phyloP scores from a whole-genome alignment of 371 early-diverging fungal genomes.

The Mycotypha africana region DNA sequence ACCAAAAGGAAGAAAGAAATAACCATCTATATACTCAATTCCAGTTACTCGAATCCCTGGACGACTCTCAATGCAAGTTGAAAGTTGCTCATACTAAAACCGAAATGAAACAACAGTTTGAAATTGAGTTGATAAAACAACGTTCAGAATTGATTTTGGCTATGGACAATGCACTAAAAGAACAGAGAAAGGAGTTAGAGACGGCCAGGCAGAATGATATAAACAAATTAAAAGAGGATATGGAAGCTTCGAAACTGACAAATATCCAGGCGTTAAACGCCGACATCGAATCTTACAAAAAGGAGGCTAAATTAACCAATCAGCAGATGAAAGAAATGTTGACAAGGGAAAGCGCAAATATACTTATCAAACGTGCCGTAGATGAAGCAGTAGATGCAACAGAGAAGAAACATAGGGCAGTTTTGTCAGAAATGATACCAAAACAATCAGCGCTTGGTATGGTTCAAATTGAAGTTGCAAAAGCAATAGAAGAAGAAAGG shows the following conservation, averaged over 20 bases:
- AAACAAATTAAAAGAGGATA: slow-evolving; percentile 1
- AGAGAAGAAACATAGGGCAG: slow-evolving; percentile 10
- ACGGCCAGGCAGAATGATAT: neutral
- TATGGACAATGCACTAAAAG: no score
- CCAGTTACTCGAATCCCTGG: no score
- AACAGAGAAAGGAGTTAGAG: neutral
- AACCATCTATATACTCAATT: no score
- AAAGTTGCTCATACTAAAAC: no score
- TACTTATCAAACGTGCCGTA: slow-evolving; percentile 13
- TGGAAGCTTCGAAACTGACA: slow-evolving; percentile 2
- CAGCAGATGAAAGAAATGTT: slow-evolving; percentile 10
- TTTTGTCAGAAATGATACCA: slow-evolving; percentile 11
- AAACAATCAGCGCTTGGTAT: slow-evolving; percentile 7
- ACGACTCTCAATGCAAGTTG: no score
- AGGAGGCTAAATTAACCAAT: slow-evolving; percentile 8
- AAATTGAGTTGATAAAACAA: no score
- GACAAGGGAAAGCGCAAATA: slow-evolving; percentile 13
- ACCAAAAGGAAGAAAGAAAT: no score
- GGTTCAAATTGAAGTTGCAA: slow-evolving; percentile 9
- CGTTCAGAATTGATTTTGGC: no score
- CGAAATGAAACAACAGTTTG: no score
- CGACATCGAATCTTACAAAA: no score
- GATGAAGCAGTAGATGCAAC: slow-evolving; percentile 5
- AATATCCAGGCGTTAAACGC: no score
- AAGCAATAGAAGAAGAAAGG: slow-evolving; percentile 15